A percentile compares a stretch with the other conserved stretches of the same genome.
Evolutionary conservation across 2,329 filamentous ascomycete genomes (phyloP).

Genomic region (Thelonectria rubi): DNA sequence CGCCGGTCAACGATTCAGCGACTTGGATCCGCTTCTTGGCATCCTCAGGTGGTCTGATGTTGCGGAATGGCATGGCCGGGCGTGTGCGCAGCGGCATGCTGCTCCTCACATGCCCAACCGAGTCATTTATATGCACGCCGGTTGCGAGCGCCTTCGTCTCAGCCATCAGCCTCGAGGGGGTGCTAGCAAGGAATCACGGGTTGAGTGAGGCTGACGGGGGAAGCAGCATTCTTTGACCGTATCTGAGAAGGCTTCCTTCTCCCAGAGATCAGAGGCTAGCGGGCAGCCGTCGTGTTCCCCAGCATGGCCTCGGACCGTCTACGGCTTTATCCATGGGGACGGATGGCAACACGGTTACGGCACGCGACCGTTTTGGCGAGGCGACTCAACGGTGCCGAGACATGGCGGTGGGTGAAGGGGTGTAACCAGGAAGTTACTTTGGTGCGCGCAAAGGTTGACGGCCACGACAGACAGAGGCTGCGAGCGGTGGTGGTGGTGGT

Average conservation of each 20-base stretch:
- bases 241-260: too few species aligned
- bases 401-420: slow-evolving; percentile 17
- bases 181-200: slow-evolving; percentile 8
- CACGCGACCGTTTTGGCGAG: slow-evolving; percentile 24
- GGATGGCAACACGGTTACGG: slow-evolving; percentile 8
- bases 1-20: slow-evolving; percentile 31
- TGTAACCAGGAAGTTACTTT: too few species aligned
- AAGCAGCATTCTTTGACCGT: slow-evolving; percentile 8
- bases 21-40: slow-evolving; percentile 30
- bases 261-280: not conserved
- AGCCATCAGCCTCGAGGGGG: slow-evolving; percentile 27
- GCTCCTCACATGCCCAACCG: slow-evolving; percentile 27
- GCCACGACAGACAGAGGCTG: slow-evolving; percentile 27
- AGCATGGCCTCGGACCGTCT: slow-evolving; percentile 4
- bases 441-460: slow-evolving; percentile 2
- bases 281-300: not conserved
- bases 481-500: not conserved
- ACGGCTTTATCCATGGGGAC: not conserved
- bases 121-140: slow-evolving; percentile 26
- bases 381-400: slow-evolving; percentile 20
- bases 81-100: slow-evolving; percentile 28
- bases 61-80: slow-evolving; percentile 32
- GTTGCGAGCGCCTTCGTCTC: slow-evolving; percentile 15
- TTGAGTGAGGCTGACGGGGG: slow-evolving; percentile 30
- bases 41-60: slow-evolving; percentile 35